Percentiles rank a stretch among this genome's conserved stretches.
Evolutionary conservation across 2,329 filamentous ascomycete species (phyloP).

Genomic region (Aspergillus latus): DNA sequence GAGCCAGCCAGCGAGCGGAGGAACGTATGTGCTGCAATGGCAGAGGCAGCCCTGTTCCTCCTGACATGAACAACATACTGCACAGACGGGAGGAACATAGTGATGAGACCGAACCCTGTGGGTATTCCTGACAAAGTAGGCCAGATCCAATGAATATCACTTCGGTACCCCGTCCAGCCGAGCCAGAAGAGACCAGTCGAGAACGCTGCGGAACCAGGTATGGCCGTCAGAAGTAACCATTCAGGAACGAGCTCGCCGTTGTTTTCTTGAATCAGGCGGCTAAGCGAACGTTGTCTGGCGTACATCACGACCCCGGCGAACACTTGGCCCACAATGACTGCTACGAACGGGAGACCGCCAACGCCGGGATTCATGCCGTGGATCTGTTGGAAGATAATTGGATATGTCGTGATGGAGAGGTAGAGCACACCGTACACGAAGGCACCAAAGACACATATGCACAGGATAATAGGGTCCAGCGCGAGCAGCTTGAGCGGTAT

Average conservation of each 20-base stretch:
- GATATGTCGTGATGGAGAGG: neutral
- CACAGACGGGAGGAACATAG: neutral
- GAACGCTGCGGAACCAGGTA: constrained; percentile 48
- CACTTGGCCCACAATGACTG: neutral
- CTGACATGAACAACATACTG: neutral
- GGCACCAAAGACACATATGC: constrained; percentile 1
- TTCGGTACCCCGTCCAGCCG: constrained; percentile 20
- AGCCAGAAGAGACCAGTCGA: constrained; percentile 40
- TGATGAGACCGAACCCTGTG: constrained; percentile 44
- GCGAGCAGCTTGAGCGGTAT: constrained; percentile 6
- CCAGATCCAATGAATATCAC: constrained; percentile 46
- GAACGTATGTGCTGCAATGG: constrained; percentile 53
- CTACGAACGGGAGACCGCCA: constrained; percentile 10
- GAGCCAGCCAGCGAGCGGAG: constrained; percentile 46
- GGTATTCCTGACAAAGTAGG: constrained; percentile 43
- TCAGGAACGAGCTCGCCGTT: neutral
- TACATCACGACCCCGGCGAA: neutral
- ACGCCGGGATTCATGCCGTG: constrained; percentile 10
- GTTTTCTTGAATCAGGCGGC: neutral
- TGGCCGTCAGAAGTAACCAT: constrained; percentile 34
- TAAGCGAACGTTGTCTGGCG: neutral
- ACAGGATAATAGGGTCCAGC: constrained; percentile 9
- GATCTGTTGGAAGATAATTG: constrained; percentile 2
- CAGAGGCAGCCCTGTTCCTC: constrained; percentile 47
- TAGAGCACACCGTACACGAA: constrained; percentile 9